phyloP scores from a whole-genome alignment of 1,284 basidiomycete genomes.

The Hymenochaete sp. region DNA sequence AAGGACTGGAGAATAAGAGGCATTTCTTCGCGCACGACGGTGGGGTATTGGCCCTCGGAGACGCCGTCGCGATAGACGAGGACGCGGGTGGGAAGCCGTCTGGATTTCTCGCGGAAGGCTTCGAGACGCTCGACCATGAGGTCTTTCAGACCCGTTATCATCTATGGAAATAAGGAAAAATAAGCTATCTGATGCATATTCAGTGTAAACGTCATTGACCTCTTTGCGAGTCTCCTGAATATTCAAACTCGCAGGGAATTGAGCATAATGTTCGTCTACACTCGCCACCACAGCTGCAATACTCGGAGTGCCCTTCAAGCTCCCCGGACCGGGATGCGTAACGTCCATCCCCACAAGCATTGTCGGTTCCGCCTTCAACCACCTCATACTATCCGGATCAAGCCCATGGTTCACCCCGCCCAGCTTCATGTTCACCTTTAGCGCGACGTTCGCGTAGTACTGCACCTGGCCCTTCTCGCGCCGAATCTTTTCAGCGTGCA shows the following conservation, averaged over 20 bases:
- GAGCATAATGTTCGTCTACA: conserved; percentile 49
- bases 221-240: conserved; percentile 70
- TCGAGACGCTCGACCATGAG: conserved; percentile 64
- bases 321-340: conserved; percentile 67
- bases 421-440: conserved; percentile 76
- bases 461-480: conserved; percentile 56
- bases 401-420: conserved; percentile 67
- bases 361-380: conserved; percentile 49
- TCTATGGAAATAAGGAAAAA: conserved; percentile 32
- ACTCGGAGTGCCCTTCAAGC: conserved; percentile 59
- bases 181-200: not conserved
- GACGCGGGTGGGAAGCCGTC: conserved; percentile 49
- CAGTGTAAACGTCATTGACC: conserved; percentile 31
- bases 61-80: conserved; percentile 75
- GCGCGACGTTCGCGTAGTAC: conserved; percentile 69
- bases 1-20: conserved; percentile 58
- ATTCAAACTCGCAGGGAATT: conserved; percentile 64
- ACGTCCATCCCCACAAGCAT: conserved; percentile 82
- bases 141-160: conserved; percentile 56
- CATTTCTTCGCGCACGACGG: conserved; percentile 56
- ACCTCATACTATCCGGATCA: conserved; percentile 41
- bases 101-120: conserved; percentile 41
- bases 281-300: conserved; percentile 77
- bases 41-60: conserved; percentile 69
- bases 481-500: conserved; percentile 52